A percentile compares a stretch with the other conserved stretches of the same genome.
Evolutionary conservation across 441 rosid species (phyloP).

Genomic region (Gossypium schwendimanii): DNA sequence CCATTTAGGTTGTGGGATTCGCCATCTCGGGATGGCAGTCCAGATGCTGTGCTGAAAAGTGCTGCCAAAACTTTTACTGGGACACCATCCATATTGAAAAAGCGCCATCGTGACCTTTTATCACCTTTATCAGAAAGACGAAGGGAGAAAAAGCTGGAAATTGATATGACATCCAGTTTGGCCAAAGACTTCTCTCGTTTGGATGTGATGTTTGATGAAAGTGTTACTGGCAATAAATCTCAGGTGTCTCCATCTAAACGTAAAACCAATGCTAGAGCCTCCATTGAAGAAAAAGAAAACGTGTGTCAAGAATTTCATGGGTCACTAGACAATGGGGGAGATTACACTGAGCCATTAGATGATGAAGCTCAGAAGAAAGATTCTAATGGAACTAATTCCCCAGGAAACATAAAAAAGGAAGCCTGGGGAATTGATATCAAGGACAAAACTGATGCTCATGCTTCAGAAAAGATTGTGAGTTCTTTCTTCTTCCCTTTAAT

Average conservation of each 20-base stretch:
- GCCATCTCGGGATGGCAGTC: conserved; percentile 64
- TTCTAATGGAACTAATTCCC: conserved; percentile 22
- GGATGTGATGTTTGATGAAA: conserved; percentile 65
- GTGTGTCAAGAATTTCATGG: conserved; percentile 27
- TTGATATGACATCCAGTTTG: conserved; percentile 52
- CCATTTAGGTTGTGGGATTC: conserved; percentile 95
- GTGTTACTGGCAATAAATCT: conserved; percentile 27
- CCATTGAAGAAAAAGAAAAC: conserved; percentile 54
- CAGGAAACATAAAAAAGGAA: conserved; percentile 24
- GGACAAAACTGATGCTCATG: conserved; percentile 27
- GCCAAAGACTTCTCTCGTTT: conserved; percentile 67
- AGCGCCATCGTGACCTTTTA: conserved; percentile 70
- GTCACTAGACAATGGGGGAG: conserved; percentile 22
- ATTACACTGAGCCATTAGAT: conserved; percentile 15
- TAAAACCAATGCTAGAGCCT: conserved; percentile 25
- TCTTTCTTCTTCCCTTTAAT: conserved; percentile 1
- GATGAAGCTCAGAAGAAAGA: conserved; percentile 28
- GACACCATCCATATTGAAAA: conserved; percentile 84
- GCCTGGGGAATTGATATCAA: conserved; percentile 24
- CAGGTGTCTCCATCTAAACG: conserved; percentile 29
- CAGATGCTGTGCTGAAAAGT: conserved; percentile 70
- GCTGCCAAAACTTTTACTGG: conserved; percentile 67
- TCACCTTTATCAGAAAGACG: conserved; percentile 89
- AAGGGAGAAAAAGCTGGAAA: conserved; percentile 66
- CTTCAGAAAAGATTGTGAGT: conserved; percentile 42